phyloP scores from a whole-genome alignment of 148 eudicot species.

The Mesembryanthemum crystallinum region DNA sequence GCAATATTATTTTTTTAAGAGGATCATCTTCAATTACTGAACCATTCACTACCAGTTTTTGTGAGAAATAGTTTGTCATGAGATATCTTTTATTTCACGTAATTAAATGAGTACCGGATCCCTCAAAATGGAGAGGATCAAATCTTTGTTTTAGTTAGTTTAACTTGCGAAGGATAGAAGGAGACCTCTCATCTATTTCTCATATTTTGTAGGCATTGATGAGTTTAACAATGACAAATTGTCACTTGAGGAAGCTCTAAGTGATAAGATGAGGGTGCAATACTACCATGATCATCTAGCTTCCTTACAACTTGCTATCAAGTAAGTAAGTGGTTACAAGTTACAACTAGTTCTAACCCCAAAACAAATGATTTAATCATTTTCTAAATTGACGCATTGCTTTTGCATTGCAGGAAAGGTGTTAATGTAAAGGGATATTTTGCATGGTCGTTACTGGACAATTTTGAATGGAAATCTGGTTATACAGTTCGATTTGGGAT shows the following conservation, averaged over 20 bases:
- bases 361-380: not conserved
- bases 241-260: slow-evolving; percentile 35
- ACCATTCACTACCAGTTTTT: too few relatives aligned
- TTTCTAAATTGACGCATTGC: not conserved
- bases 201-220: slow-evolving; percentile 34
- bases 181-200: not conserved
- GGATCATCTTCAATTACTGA: too few relatives aligned
- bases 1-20: not conserved
- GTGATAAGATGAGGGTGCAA: slow-evolving; percentile 37
- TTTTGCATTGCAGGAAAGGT: slow-evolving; percentile 25
- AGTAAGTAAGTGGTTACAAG: slow-evolving; percentile 26
- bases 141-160: too few relatives aligned
- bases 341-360: too few relatives aligned
- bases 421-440: slow-evolving; percentile 37
- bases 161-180: too few relatives aligned
- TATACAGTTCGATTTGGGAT: slow-evolving; percentile 34
- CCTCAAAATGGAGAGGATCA: too few relatives aligned
- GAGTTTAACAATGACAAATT: slow-evolving; percentile 32
- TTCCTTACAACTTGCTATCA: slow-evolving; percentile 37
- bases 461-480: slow-evolving; percentile 36
- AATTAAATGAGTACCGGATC: too few relatives aligned
- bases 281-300: slow-evolving; percentile 49
- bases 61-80: too few relatives aligned
- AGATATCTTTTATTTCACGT: too few relatives aligned
- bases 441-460: slow-evolving; percentile 41